These are phyloP conservation scores for Tilletia setariae DNA, from an alignment of 1,284 basidiomycete species.

Conservation along the genomic window DNA sequence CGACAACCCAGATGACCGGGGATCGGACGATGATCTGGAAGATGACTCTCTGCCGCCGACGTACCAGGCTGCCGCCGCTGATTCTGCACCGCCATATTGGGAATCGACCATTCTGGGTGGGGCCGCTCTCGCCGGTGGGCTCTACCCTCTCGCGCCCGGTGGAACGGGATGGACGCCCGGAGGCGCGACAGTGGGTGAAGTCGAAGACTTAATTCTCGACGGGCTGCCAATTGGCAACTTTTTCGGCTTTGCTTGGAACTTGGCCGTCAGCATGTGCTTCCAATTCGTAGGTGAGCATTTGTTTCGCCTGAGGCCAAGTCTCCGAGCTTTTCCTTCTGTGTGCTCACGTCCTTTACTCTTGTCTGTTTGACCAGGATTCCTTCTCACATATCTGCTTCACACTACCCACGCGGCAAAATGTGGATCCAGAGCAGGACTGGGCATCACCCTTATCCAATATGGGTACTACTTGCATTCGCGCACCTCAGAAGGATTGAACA, in stretches of 20 bases:
- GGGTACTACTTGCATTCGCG: slow-evolving; percentile 74
- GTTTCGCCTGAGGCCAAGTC: background rate
- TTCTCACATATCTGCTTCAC: slow-evolving; percentile 54
- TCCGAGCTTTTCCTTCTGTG: background rate
- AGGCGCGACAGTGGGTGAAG: slow-evolving; percentile 41
- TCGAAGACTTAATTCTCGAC: slow-evolving; percentile 62
- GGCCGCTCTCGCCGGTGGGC: slow-evolving; percentile 23
- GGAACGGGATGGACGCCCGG: slow-evolving; percentile 52
- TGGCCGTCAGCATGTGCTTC: slow-evolving; percentile 89
- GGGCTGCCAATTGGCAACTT: slow-evolving; percentile 62
- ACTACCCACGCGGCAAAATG: slow-evolving; percentile 88
- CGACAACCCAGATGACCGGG: slow-evolving; percentile 56
- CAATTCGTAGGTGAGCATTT: slow-evolving; percentile 72
- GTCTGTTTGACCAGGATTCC: slow-evolving; percentile 33
- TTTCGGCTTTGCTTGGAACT: slow-evolving; percentile 73
- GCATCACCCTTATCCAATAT: slow-evolving; percentile 81
- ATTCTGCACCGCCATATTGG: slow-evolving; percentile 93
- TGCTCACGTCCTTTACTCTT: background rate
- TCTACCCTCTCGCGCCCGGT: slow-evolving; percentile 59
- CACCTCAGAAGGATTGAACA: slow-evolving; percentile 31
- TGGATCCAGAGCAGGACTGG: slow-evolving; percentile 88
- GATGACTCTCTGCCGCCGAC: slow-evolving; percentile 63
- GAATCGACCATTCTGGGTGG: slow-evolving; percentile 79
- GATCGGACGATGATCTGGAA: slow-evolving; percentile 64
- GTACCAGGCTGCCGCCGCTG: slow-evolving; percentile 81